phyloP scores from a whole-genome alignment of 177 flowering plant species.

The Telopea speciosissima region DNA sequence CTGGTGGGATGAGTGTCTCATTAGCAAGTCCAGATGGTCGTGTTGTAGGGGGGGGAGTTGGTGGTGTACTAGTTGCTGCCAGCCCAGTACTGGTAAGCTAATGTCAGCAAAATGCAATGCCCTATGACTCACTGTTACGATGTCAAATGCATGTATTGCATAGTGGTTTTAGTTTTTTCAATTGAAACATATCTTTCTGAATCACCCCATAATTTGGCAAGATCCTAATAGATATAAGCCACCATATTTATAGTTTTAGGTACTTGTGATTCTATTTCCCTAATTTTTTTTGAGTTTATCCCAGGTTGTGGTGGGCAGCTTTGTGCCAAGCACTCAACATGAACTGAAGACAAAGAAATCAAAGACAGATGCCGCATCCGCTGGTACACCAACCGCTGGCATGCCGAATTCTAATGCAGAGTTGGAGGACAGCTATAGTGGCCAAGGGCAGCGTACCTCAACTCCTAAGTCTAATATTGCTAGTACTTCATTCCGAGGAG shows the following conservation, averaged over 20 bases:
- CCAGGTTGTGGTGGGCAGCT: constrained; percentile 96
- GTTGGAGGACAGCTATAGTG: constrained; percentile 29
- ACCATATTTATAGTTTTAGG: neutral
- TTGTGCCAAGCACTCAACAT: constrained; percentile 66
- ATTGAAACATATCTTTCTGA: neutral
- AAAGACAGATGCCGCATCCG: constrained; percentile 38
- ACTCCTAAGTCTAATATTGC: constrained; percentile 35
- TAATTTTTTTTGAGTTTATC: neutral
- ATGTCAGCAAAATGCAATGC: neutral
- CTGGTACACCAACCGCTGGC: constrained; percentile 33
- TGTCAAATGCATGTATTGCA: neutral
- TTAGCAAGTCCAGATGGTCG: constrained; percentile 85
- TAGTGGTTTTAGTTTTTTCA: neutral
- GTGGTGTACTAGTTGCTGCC: constrained; percentile 74
- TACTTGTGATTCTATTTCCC: neutral
- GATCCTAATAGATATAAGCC: neutral
- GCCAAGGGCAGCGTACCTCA: constrained; percentile 27
- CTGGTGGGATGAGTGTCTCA: constrained; percentile 84
- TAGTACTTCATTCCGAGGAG: constrained; percentile 48
- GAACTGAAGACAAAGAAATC: constrained; percentile 74
- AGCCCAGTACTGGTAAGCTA: constrained; percentile 61
- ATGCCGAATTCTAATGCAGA: constrained; percentile 53
- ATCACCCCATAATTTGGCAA: neutral
- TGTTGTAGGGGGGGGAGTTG: constrained; percentile 78
- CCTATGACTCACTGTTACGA: neutral